A percentile compares a stretch with the other conserved stretches of the same genome.
Evolutionary conservation across 257 asterid species (phyloP).

Genomic region (Verbena officinalis): DNA sequence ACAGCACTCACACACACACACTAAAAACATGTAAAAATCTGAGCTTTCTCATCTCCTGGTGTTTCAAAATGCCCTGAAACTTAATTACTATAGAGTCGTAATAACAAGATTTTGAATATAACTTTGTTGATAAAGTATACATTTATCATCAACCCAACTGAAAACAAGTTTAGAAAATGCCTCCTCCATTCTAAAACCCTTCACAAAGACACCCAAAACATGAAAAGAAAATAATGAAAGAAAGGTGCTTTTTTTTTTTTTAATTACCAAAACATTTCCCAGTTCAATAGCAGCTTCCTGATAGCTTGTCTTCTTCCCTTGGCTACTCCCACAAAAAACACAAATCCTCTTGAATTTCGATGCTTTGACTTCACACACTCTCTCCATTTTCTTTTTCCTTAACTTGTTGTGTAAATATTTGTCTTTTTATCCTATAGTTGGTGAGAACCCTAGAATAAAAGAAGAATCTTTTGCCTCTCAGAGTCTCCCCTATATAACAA

Average conservation of each 20-base stretch:
- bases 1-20: conserved; percentile 19
- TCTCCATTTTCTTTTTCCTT: conserved; percentile 54
- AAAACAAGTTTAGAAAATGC: neutral
- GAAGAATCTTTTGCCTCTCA: conserved; percentile 42
- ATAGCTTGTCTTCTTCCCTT: conserved; percentile 81
- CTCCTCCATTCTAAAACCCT: neutral
- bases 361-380: conserved; percentile 48
- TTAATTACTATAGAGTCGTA: neutral
- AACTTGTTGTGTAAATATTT: conserved; percentile 1
- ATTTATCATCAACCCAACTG: conserved; percentile 18
- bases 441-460: conserved; percentile 35
- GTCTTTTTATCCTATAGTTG: conserved; percentile 29
- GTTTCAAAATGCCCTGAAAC: conserved; percentile 17
- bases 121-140: no score
- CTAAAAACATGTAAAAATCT: conserved; percentile 26
- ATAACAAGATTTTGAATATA: neutral
- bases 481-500: conserved; percentile 30
- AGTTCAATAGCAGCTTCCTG: conserved; percentile 91
- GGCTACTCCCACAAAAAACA: conserved; percentile 96
- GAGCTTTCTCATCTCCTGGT: conserved; percentile 28
- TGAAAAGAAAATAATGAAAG: conserved; percentile 7
- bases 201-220: neutral
- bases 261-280: conserved; percentile 71
- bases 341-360: conserved; percentile 87
- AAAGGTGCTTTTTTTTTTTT: neutral